Evolutionary conservation across 345 rosid genomes (phyloP), one percentile per base, ranked within the genome.

Genomic region (Atalantia buxifolia): DNA sequence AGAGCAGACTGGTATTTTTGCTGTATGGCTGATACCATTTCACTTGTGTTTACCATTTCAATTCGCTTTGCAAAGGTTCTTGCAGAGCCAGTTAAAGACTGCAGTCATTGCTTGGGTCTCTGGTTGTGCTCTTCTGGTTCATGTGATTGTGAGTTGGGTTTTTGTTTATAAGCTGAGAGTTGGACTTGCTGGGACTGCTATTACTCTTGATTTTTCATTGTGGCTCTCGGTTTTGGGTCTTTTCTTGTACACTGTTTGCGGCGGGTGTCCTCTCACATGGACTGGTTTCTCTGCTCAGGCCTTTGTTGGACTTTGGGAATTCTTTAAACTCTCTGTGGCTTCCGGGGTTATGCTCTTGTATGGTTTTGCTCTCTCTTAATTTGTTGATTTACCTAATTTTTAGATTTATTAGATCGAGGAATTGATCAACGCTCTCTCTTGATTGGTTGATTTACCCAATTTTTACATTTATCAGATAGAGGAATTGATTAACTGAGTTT

Each of bases 11-110:
- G 88, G 90, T 70, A 67, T 86, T 69, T 82, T 87, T 77, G 92
- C 89, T 18, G 1, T 84, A 16, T 90, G 94, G 90, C 64, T 87
- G 64, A 86, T 87, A 45, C 93, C 93, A 19, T 74, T 88, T 70
- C 94, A 88, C 79, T 78, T 87, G 59, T 81, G 92, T 82, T 83
- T 88, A 75, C 87, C 91, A 3, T 89, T 90, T 80, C 91, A 89
- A 56, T 89, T 90, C 81, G 79, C 88, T 0, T 69, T 89, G 77
- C 91, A 86, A 36, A 89, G 90, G 76, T 86, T 89, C 81, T 64
- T 89, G 81, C 89, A 86, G 83, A 65, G 91, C 86, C 91, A 90
- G 66, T 76, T 88, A 18, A 86, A 88, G 86, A 86, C 89, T 21
- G 80, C 86, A 27, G 83, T 85, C 25, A 74, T 87, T 74, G 87